Conservation (phyloP, 345 rosid species). For the Dipteronia sinensis region DNA sequence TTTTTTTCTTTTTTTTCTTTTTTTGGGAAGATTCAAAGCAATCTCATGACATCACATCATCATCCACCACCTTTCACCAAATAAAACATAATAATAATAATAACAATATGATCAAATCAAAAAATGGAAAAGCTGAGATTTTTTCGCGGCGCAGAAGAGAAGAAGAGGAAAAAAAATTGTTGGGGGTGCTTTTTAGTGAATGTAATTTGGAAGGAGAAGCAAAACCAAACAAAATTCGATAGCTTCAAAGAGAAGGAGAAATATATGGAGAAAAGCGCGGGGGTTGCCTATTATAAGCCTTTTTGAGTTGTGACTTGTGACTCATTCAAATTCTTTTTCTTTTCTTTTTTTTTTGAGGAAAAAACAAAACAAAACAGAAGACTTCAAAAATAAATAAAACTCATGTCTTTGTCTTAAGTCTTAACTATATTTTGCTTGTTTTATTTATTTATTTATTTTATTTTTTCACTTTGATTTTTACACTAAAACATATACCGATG, state of each 20-base stretch:
- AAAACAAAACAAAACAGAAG: neutral
- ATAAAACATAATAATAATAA: neutral
- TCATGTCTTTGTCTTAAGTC: neutral
- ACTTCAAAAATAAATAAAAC: neutral
- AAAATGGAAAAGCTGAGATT: neutral
- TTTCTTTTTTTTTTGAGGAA: no score
- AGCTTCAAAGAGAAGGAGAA: neutral
- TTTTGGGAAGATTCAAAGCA: neutral
- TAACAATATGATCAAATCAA: neutral
- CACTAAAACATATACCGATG: no score
- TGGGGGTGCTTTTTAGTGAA: neutral
- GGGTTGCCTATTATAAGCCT: neutral
- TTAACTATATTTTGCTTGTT: neutral
- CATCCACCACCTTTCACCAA: neutral
- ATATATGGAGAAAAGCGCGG: conserved; percentile 24
- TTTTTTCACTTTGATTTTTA: no score
- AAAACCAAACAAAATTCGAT: conserved; percentile 27
- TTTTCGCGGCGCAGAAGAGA: neutral
- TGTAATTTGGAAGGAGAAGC: conserved; percentile 9
- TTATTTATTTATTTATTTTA: no score
- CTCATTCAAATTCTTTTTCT: neutral
- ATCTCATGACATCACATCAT: conserved; percentile 6
- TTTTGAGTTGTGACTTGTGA: conserved; percentile 6
- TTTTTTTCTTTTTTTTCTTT: no score
- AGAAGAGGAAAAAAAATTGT: conserved; percentile 12